These are phyloP conservation scores for Calendula officinalis DNA, from an alignment of 129 eudicot genomes.

Conservation along the genomic window DNA sequence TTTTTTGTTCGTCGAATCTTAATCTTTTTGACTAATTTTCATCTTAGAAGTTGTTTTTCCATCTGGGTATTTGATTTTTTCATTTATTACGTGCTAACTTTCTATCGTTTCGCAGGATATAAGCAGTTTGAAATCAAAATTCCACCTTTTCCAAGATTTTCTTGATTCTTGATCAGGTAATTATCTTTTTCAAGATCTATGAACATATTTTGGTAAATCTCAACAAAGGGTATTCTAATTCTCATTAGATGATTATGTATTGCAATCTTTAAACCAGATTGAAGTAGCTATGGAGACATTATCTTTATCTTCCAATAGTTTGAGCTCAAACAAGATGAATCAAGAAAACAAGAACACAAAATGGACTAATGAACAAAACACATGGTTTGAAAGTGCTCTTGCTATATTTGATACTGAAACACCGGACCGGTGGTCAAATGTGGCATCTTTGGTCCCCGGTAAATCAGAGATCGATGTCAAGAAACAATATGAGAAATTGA, in stretches of 20 bases:
- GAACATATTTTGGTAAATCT: constrained; percentile 11
- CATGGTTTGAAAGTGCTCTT: constrained; percentile 68
- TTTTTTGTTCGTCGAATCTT: background rate
- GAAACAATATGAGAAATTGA: constrained; percentile 58
- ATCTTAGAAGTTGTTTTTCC: constrained; percentile 7
- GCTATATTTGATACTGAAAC: constrained; percentile 30
- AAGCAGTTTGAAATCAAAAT: background rate
- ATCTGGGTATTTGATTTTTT: constrained; percentile 9
- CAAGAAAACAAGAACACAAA: constrained; percentile 42
- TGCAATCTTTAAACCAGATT: constrained; percentile 10
- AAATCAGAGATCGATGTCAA: constrained; percentile 68
- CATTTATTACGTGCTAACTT: too few species aligned
- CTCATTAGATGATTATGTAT: background rate
- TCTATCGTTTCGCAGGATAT: constrained; percentile 9
- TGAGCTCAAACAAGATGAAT: constrained; percentile 34
- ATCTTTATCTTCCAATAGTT: constrained; percentile 40
- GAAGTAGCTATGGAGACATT: constrained; percentile 48
- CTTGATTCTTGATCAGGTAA: constrained; percentile 39
- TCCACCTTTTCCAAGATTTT: constrained; percentile 27
- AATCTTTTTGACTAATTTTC: background rate
- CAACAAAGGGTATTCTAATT: constrained; percentile 32
- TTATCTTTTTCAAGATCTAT: constrained; percentile 35
- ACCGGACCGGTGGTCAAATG: constrained; percentile 54
- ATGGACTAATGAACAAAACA: constrained; percentile 87
- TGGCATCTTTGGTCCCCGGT: constrained; percentile 78